Base-by-base conservation (phyloP, 1,284 basidiomycete species). In the Cronartium ribicola region DNA sequence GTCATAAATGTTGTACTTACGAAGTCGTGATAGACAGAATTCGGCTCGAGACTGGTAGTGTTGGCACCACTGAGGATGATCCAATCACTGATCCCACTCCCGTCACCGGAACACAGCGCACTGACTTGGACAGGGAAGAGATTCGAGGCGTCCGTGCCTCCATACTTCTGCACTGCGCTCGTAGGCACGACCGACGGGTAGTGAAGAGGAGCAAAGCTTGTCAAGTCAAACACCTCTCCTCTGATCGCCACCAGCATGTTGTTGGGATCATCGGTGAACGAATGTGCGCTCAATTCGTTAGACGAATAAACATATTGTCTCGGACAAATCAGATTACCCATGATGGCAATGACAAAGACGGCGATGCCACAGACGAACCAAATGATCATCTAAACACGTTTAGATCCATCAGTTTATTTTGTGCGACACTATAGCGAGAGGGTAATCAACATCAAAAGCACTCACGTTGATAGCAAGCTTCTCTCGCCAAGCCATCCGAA, bases 121-220 rank as follows among this genome's bases (percentile, higher is more conserved):
- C 88, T 91, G 80, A 98, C 94, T 85, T 98, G 95, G 20, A 98
- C 90, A 11, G 95, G 96, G 86, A 98, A 98, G 66, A 98, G 84
- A 75, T 86, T 82, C 64, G 91, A 88, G 0, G 91, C 86, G 67
- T 88, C 84, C 13, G 85, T 81, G 11, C 95, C 94, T 36, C 92
- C 92, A 78, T 97, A 98, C 76, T 88, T 86, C 80, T 92, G 82
- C 55, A 98, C 85, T 0, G 86, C 83, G 81, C 91, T 92, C 37
- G 83, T 78, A 1, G 89, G 86, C 0, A 97, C 88, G 59, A 98
- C 89, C 20, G 77, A 76, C 2, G 77, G 78, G 13, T 71, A 59
- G 63, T 80, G 79, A 5, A 76, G 66, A 5, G 77, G 77, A 11
- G 78, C 79, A 65, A 79, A 79, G 29, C 76, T 75, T 70, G 78